Conservation (phyloP, 2,329 filamentous ascomycete species). For the Arthrinium puccinioides region DNA sequence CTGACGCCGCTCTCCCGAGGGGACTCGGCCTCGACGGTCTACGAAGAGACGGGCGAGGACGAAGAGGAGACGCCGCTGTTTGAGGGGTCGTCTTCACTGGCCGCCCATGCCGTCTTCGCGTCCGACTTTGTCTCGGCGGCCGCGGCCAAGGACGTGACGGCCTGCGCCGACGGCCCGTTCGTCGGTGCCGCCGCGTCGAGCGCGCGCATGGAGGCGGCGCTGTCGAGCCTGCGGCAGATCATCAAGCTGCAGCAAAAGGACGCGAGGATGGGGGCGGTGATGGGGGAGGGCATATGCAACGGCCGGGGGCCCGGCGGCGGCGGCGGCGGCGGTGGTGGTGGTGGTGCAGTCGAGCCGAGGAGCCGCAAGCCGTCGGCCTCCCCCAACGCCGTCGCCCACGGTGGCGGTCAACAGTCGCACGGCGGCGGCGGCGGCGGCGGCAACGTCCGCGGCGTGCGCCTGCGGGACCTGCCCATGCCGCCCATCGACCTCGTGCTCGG, state of each 20-base stretch:
- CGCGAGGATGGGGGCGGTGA: slow-evolving; percentile 8
- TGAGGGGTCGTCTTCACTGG: slow-evolving; percentile 37
- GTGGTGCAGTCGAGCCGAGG: too few relatives aligned
- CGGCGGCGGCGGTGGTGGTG: slow-evolving; percentile 1
- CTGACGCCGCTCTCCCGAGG: slow-evolving; percentile 4
- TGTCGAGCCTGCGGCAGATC: slow-evolving; percentile 44
- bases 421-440: slow-evolving; percentile 4
- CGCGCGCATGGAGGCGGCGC: slow-evolving; percentile 44
- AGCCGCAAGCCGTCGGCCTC: too few relatives aligned
- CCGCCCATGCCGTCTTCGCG: slow-evolving; percentile 38
- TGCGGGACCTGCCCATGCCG: slow-evolving; percentile 47
- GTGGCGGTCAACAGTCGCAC: slow-evolving; percentile 29
- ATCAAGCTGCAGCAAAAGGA: slow-evolving; percentile 44
- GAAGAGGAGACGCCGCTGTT: slow-evolving; percentile 41
- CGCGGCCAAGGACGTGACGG: slow-evolving; percentile 11
- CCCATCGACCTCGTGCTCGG: slow-evolving; percentile 42
- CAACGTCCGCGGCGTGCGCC: slow-evolving; percentile 33
- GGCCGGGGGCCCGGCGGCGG: slow-evolving; percentile 11
- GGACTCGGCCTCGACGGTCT: too few relatives aligned
- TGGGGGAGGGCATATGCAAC: too few relatives aligned
- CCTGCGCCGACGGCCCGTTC: slow-evolving; percentile 3
- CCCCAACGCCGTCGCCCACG: not conserved
- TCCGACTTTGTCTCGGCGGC: slow-evolving; percentile 34
- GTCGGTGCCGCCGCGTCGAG: slow-evolving; percentile 46
- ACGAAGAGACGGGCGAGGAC: slow-evolving; percentile 47